Evolutionary conservation across 441 rosid genomes (phyloP), one percentile per base, ranked within the genome.

Genomic region (Kokia cookei): DNA sequence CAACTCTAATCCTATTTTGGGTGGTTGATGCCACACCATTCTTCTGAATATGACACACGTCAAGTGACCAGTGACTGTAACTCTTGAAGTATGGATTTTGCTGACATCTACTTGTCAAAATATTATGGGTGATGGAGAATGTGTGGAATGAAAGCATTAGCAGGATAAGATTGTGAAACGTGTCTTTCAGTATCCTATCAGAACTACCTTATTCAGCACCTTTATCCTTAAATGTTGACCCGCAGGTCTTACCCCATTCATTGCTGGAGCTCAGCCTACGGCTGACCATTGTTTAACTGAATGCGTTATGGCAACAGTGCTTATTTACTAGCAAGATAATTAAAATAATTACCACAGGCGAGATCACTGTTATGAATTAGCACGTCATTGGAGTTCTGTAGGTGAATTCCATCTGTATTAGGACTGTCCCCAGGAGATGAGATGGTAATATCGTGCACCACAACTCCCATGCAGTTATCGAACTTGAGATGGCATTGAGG

Each of bases 381-480:
- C 77, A 89, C 98, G 70, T 96, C 89, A 82, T 74, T 87, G 80
- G 99, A 86, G 84, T 94, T 92, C 82, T 96, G 99, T 50, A 96
- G 84, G 83, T 96, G 99, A 77, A 96, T 90, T 70, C 98, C 99
- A 65, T 94, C 99, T 0, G 98, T 96, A 75, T 96, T 94, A 50
- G 97, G 99, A 85, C 98, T 96, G 71, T 96, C 86, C 5, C 97
- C 96, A 1, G 99, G 98, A n/a, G 99, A 94, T 35, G 91, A 87
- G 70, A 90, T 19, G 53, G 19, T 75, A 17, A 94, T 66, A 75
- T 90, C 91, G 77, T 94, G 97, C 26, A 96, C 97, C 69, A 73
- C 69, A 22, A 92, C 98, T 32, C 92, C 94, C 5, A 84, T 65
- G 86, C 97, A 96, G 80, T 92, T 85, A 77, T 94, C 98, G 50